A percentile compares a stretch with the other conserved stretches of the same genome.
Conservation (phyloP, 768 basidiomycete genomes). For the Lactarius indigo region DNA sequence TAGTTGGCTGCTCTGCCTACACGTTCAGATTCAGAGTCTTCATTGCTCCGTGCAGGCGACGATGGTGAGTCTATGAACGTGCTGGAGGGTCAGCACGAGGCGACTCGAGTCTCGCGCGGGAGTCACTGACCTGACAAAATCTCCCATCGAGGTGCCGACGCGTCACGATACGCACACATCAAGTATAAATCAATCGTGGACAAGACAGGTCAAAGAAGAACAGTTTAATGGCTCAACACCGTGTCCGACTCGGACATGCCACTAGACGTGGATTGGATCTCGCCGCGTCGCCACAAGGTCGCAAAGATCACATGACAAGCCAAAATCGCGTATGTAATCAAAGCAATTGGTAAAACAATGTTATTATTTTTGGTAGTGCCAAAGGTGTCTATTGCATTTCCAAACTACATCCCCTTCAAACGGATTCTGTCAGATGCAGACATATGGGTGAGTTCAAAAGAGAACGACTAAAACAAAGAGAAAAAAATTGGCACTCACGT, state of each 20-base stretch:
- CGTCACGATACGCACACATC: conserved; percentile 12
- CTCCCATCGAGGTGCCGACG: conserved; percentile 8
- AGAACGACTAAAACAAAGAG: background rate
- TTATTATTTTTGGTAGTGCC: conserved; percentile 7
- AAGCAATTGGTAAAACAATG: background rate
- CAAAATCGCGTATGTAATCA: background rate
- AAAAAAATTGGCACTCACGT: conserved; percentile 48
- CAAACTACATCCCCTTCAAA: conserved; percentile 13
- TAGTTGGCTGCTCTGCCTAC: background rate
- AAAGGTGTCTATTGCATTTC: conserved; percentile 6
- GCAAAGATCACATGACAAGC: conserved; percentile 6
- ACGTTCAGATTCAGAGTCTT: background rate
- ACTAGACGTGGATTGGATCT: background rate
- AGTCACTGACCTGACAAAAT: conserved; percentile 2
- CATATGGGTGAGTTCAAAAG: background rate
- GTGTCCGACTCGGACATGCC: background rate
- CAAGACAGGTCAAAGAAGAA: background rate
- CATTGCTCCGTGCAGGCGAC: background rate
- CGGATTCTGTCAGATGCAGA: conserved; percentile 19
- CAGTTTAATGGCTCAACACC: background rate
- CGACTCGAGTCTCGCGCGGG: background rate
- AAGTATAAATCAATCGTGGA: background rate
- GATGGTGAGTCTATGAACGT: conserved; percentile 12
- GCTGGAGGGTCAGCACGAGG: background rate
- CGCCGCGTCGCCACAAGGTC: background rate